Evolutionary conservation across 441 rosid species (phyloP).

Genomic region (Corymbia citriodora): DNA sequence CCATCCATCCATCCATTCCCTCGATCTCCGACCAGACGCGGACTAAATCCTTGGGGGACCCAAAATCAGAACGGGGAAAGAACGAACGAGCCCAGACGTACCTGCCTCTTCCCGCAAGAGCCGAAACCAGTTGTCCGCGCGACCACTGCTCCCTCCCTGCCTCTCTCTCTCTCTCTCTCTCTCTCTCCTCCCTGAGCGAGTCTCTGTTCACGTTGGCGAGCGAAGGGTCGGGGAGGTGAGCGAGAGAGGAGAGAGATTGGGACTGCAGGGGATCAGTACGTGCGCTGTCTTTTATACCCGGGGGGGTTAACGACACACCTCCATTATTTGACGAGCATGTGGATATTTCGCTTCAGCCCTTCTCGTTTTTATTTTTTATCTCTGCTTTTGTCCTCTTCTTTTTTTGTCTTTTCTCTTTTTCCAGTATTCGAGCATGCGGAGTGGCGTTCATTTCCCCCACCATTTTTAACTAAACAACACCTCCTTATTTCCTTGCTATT

Average conservation of each 20-base stretch:
- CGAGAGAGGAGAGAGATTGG: neutral
- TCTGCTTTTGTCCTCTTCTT: too few relatives aligned
- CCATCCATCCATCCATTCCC: accelerated
- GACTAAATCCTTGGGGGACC: neutral
- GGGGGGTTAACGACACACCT: neutral
- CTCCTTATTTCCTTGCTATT: neutral
- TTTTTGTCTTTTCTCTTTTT: neutral
- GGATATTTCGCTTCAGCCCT: neutral
- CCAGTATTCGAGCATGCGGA: neutral
- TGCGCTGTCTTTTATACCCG: neutral
- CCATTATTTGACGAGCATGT: neutral
- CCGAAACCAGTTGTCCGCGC: neutral
- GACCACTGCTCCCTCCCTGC: neutral
- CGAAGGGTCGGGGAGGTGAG: neutral
- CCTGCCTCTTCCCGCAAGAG: neutral
- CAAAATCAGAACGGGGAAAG: neutral
- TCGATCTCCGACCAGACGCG: neutral
- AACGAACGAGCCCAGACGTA: neutral
- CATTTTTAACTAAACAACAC: too few relatives aligned
- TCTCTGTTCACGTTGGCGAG: neutral
- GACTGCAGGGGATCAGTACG: neutral
- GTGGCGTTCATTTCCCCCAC: neutral
- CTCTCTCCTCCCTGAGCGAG: neutral
- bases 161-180: neutral
- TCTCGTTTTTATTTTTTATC: neutral